These are phyloP conservation scores for Pyricularia grisea DNA, from an alignment of 2,329 filamentous ascomycete species.

Conservation along the genomic window DNA sequence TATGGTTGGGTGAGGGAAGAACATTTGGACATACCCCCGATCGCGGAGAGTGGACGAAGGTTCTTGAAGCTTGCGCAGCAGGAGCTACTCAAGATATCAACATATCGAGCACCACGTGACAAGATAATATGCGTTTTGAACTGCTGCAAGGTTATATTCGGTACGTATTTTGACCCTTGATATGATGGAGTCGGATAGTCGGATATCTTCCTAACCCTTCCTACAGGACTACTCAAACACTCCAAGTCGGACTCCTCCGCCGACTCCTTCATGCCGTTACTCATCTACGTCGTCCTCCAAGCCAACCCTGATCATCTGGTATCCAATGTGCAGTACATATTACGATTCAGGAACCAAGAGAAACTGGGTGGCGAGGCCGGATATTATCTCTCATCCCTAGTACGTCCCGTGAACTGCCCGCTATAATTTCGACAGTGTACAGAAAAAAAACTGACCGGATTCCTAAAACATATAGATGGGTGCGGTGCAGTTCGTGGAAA, in stretches of 20 bases:
- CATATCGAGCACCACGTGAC: conserved; percentile 91
- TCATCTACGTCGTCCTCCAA: conserved; percentile 93
- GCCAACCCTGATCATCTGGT: conserved; percentile 93
- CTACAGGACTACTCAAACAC: conserved; percentile 74
- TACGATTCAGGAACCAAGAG: conserved; percentile 94
- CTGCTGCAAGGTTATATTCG: conserved; percentile 99
- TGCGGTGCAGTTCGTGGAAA: conserved; percentile 93
- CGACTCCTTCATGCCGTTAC: conserved; percentile 87
- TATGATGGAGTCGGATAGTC: not conserved
- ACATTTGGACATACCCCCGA: conserved; percentile 82
- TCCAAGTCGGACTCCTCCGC: conserved; percentile 90
- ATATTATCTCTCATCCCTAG: conserved; percentile 92
- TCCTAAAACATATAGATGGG: conserved; percentile 53
- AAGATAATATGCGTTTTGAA: conserved; percentile 98
- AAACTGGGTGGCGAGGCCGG: conserved; percentile 96
- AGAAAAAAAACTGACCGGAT: not conserved
- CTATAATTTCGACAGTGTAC: not conserved
- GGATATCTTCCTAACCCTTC: not conserved
- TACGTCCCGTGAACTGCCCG: conserved; percentile 23
- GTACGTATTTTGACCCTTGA: conserved; percentile 31
- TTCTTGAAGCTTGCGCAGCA: conserved; percentile 87
- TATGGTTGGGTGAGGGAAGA: conserved; percentile 92
- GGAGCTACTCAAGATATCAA: conserved; percentile 92
- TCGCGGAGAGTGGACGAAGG: conserved; percentile 76
- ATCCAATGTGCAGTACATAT: conserved; percentile 95